Evolutionary conservation across 164 flowering plant species (phyloP).

Genomic region (Santalum album): DNA sequence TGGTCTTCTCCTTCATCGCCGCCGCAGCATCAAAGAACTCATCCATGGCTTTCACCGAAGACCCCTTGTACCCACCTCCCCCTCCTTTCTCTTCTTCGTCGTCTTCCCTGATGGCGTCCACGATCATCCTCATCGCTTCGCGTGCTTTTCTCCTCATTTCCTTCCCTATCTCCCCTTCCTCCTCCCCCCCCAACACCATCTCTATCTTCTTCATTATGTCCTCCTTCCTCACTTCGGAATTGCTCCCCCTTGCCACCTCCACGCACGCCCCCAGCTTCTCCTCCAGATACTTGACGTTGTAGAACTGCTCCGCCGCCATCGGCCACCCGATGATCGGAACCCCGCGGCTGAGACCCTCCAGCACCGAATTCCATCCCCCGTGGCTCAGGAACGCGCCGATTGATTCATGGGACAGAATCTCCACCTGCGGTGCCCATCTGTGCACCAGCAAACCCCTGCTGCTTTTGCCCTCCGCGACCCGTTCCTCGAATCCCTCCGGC

Average conservation of each 20-base stretch:
- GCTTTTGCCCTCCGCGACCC: slow-evolving; percentile 13
- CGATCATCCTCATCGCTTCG: slow-evolving; percentile 23
- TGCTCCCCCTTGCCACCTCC: slow-evolving; percentile 46
- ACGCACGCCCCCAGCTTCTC: slow-evolving; percentile 43
- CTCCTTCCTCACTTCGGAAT: slow-evolving; percentile 25
- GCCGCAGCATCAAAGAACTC: slow-evolving; percentile 20
- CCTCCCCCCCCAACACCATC: slow-evolving; percentile 25
- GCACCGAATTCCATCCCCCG: slow-evolving; percentile 57
- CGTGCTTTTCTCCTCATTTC: slow-evolving; percentile 27
- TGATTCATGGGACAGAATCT: slow-evolving; percentile 33
- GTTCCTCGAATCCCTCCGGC: slow-evolving; percentile 36
- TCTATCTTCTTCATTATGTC: slow-evolving; percentile 28
- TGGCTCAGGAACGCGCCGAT: slow-evolving; percentile 31
- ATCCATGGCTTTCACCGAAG: slow-evolving; percentile 24
- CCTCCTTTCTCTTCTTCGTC: slow-evolving; percentile 2
- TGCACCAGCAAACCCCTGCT: slow-evolving; percentile 35
- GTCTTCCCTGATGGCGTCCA: slow-evolving; percentile 29
- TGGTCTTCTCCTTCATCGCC: too few species aligned
- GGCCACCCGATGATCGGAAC: slow-evolving; percentile 52
- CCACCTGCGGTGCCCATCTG: slow-evolving; percentile 52
- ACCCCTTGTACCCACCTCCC: slow-evolving; percentile 20
- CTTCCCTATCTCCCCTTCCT: slow-evolving; percentile 24
- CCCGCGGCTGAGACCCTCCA: slow-evolving; percentile 37
- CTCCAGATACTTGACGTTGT: slow-evolving; percentile 31
- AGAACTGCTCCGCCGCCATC: slow-evolving; percentile 48